Conservation (phyloP, 208 protist species). For the Trypanosoma platydactyli region DNA sequence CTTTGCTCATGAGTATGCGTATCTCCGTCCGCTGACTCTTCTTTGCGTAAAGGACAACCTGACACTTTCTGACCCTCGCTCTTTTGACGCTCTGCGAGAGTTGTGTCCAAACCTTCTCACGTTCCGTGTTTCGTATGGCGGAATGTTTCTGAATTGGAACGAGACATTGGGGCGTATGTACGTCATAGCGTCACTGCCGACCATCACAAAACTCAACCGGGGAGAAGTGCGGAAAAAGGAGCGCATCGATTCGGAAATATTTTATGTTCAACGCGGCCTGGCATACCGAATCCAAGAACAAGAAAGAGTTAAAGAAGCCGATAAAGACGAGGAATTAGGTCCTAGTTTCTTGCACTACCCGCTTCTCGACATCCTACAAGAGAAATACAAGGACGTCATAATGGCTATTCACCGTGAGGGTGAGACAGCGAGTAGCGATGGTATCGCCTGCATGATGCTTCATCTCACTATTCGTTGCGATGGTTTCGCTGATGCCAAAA, state of each 20-base stretch:
- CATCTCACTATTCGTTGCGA: slow-evolving; percentile 56
- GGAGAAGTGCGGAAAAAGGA: slow-evolving; percentile 81
- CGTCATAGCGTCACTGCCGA: slow-evolving; percentile 79
- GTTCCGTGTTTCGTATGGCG: slow-evolving; percentile 79
- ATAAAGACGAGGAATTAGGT: slow-evolving; percentile 1
- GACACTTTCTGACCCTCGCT: slow-evolving; percentile 40
- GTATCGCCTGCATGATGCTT: slow-evolving; percentile 66
- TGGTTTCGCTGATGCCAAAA: slow-evolving; percentile 29
- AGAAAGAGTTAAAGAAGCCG: slow-evolving; percentile 3
- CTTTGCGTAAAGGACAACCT: slow-evolving; percentile 81
- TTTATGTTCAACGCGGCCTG: slow-evolving; percentile 86
- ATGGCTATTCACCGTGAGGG: slow-evolving; percentile 75
- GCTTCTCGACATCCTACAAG: slow-evolving; percentile 51
- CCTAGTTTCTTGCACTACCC: slow-evolving; percentile 36
- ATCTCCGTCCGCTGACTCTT: slow-evolving; percentile 50
- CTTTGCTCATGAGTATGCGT: slow-evolving; percentile 29
- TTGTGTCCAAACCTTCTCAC: slow-evolving; percentile 55
- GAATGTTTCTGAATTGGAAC: slow-evolving; percentile 76
- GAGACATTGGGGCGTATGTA: slow-evolving; percentile 85
- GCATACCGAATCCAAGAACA: slow-evolving; percentile 35
- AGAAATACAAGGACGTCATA: slow-evolving; percentile 87
- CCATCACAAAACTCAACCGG: slow-evolving; percentile 73
- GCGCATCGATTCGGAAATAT: slow-evolving; percentile 79
- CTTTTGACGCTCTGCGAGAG: slow-evolving; percentile 65
- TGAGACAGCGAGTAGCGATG: slow-evolving; percentile 63